These are phyloP conservation scores for Plasmodium blacklocki DNA, from an alignment of 169 alveolate genomes.

Conservation along the genomic window DNA sequence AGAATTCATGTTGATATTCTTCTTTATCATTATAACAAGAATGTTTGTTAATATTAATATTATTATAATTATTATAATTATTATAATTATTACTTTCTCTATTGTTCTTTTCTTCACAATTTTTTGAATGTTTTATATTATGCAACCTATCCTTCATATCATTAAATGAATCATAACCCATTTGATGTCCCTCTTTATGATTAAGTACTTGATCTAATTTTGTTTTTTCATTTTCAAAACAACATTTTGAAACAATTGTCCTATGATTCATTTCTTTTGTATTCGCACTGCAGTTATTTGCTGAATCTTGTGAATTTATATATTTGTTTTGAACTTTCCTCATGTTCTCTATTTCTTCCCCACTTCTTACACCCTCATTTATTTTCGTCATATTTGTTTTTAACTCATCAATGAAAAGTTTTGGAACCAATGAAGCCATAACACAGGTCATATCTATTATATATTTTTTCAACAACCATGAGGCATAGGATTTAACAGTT, in stretches of 20 bases:
- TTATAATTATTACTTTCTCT: background rate
- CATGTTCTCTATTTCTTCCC: constrained; percentile 1
- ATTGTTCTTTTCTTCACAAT: background rate
- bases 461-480: constrained; percentile 81
- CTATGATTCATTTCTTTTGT: background rate
- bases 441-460: constrained; percentile 82
- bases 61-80: constrained; percentile 2
- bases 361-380: constrained; percentile 4
- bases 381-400: constrained; percentile 24
- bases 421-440: constrained; percentile 84
- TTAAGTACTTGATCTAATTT: background rate
- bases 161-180: background rate
- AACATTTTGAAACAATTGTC: background rate
- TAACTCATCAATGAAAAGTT: constrained; percentile 76
- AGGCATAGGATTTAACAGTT: constrained; percentile 77
- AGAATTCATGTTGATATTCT: constrained; percentile 11
- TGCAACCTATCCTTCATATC: background rate
- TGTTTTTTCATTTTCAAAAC: background rate
- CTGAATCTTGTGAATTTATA: background rate
- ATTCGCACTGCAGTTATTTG: background rate
- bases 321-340: background rate
- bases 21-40: background rate
- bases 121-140: background rate
- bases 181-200: background rate
- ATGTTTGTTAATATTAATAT: background rate